Conservation (phyloP, 1,284 basidiomycete species). For the Farysia itapuensis region DNA sequence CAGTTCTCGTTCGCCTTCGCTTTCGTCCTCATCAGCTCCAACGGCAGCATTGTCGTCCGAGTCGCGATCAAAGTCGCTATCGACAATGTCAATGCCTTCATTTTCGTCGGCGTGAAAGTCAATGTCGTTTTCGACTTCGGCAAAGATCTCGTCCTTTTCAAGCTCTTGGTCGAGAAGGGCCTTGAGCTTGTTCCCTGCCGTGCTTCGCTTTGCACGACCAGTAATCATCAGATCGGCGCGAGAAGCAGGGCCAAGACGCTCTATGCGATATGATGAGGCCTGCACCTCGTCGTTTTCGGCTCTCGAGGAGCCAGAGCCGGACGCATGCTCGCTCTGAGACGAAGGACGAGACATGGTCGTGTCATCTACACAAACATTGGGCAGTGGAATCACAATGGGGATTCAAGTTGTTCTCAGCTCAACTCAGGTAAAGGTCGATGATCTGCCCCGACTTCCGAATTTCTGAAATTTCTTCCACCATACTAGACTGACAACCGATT, state of each 20-base stretch:
- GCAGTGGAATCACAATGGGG: no score
- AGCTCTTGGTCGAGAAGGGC: conserved; percentile 52
- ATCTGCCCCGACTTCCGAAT: no score
- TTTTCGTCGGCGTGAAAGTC: conserved; percentile 48
- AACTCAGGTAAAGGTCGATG: no score
- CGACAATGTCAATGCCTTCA: conserved; percentile 52
- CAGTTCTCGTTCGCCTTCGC: conserved; percentile 35
- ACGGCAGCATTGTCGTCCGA: conserved; percentile 35
- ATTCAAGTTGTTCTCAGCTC: no score
- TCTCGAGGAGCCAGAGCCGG: no score
- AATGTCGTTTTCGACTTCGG: conserved; percentile 50
- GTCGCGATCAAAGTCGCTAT: conserved; percentile 53
- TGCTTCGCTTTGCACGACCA: conserved; percentile 31
- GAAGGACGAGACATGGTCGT: no score
- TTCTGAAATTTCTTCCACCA: no score
- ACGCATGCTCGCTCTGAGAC: no score
- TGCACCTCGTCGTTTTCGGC: no score
- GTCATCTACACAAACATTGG: no score
- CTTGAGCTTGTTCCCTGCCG: conserved; percentile 47
- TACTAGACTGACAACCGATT: no score
- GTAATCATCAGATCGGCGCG: conserved; percentile 25
- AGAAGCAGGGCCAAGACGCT: conserved; percentile 6
- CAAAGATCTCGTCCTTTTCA: conserved; percentile 52
- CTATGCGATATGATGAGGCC: no score
- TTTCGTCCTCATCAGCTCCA: conserved; percentile 18